Conservation (phyloP, 345 rosid species). For the Eucalyptus polyanthemos region DNA sequence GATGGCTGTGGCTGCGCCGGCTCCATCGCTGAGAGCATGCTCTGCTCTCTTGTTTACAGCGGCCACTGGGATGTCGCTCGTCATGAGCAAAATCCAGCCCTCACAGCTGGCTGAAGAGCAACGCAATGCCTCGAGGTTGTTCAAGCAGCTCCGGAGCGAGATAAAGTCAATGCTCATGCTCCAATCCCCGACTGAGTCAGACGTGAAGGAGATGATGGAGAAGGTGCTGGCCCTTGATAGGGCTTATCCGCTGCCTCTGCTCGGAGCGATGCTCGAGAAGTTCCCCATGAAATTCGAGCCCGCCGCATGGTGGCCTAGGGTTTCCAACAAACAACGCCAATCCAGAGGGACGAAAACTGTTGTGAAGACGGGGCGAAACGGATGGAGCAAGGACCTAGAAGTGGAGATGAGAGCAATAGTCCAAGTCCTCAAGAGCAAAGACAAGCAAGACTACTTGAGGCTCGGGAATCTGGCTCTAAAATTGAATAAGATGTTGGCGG, state of each 20-base stretch:
- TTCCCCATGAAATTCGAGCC: neutral
- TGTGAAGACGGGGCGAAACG: neutral
- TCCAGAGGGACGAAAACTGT: neutral
- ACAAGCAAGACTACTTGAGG: neutral
- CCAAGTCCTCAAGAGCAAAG: neutral
- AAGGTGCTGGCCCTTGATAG: slow-evolving; percentile 25
- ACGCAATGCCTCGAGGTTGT: neutral
- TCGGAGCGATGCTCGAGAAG: neutral
- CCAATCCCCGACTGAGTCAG: neutral
- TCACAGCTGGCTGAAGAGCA: neutral
- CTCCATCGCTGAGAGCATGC: neutral
- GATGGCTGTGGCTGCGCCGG: neutral
- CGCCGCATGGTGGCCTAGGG: slow-evolving; percentile 25
- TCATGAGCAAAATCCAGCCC: slow-evolving; percentile 3
- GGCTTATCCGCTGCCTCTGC: slow-evolving; percentile 22
- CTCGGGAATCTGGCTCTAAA: neutral
- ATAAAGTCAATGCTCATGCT: neutral
- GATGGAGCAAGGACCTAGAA: neutral
- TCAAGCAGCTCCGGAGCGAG: neutral
- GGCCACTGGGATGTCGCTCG: neutral
- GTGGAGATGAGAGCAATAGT: slow-evolving; percentile 24
- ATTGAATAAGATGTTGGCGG: neutral
- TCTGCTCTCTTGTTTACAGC: neutral
- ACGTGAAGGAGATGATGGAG: slow-evolving; percentile 7
- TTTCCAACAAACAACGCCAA: neutral